These are phyloP conservation scores for Pseudisothecium myosuroides DNA, from an alignment of 225 moss, liverwort and hornwort genomes.

Conservation along the genomic window DNA sequence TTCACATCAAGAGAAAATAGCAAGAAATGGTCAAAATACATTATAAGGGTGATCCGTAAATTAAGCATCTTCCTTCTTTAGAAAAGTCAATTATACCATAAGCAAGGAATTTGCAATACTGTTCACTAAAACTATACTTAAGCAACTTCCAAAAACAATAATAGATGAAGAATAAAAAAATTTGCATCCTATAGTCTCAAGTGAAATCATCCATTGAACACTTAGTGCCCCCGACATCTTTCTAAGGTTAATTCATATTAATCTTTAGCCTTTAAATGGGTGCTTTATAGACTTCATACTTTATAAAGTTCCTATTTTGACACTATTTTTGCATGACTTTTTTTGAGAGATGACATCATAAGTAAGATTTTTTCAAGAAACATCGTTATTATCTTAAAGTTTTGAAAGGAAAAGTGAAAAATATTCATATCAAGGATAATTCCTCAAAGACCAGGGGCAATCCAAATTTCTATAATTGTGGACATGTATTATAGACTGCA, in stretches of 20 bases:
- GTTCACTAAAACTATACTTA: background rate
- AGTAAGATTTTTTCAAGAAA: background rate
- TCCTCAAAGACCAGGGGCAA: too few species aligned
- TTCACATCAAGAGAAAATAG: background rate
- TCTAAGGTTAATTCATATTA: background rate
- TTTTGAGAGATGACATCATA: background rate
- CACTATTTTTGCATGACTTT: background rate
- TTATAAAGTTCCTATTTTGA: too few species aligned
- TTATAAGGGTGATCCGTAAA: fast-evolving
- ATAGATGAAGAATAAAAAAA: too few species aligned
- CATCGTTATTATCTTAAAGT: background rate
- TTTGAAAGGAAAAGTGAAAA: background rate
- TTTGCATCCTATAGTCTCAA: fast-evolving
- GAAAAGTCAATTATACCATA: background rate
- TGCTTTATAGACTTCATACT: too few species aligned
- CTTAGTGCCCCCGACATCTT: background rate
- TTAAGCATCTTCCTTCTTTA: background rate
- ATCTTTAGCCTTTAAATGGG: background rate
- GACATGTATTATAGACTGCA: background rate
- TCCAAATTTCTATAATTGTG: background rate
- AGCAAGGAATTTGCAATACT: background rate
- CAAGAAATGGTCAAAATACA: background rate
- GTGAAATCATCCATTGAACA: background rate
- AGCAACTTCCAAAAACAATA: background rate
- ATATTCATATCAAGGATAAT: background rate